Conservation (phyloP, 768 basidiomycete species). For the Lactarius trivialis region DNA sequence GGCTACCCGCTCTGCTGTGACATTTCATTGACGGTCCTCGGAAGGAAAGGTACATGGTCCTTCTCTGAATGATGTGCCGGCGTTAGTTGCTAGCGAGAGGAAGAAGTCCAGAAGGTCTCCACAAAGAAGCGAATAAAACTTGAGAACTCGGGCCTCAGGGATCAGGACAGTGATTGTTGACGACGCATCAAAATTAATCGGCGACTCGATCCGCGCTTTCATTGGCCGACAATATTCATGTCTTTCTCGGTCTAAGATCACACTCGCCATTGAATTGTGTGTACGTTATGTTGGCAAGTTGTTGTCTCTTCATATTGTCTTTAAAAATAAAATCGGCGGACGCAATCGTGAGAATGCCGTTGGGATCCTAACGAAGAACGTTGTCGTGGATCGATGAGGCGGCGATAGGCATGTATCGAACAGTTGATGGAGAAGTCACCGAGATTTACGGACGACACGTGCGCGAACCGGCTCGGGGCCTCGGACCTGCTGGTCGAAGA, state of each 20-base stretch:
- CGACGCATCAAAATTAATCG: not conserved
- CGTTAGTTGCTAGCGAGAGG: not conserved
- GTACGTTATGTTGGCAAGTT: not conserved
- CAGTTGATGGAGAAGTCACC: not conserved
- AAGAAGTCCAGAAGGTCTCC: not conserved
- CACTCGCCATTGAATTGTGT: not conserved
- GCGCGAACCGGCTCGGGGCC: not conserved
- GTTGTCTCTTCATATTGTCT: not conserved
- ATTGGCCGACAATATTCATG: not conserved
- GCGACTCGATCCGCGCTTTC: not conserved
- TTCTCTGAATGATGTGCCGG: not conserved
- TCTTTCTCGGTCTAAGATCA: not conserved
- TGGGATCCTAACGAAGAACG: not conserved
- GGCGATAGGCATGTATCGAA: not conserved
- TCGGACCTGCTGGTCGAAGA: slow-evolving; percentile 4
- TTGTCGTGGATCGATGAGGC: not conserved
- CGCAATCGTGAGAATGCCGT: not conserved
- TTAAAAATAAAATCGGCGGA: not conserved
- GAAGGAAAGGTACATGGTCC: not conserved
- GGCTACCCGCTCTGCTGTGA: not conserved
- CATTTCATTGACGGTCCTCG: slow-evolving; percentile 2
- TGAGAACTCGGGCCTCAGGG: not conserved
- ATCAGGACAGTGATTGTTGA: not conserved
- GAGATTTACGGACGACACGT: not conserved
- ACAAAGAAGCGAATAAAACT: not conserved